phyloP scores from a whole-genome alignment of 1,284 basidiomycete species.

The Xerocomus amazonicus region DNA sequence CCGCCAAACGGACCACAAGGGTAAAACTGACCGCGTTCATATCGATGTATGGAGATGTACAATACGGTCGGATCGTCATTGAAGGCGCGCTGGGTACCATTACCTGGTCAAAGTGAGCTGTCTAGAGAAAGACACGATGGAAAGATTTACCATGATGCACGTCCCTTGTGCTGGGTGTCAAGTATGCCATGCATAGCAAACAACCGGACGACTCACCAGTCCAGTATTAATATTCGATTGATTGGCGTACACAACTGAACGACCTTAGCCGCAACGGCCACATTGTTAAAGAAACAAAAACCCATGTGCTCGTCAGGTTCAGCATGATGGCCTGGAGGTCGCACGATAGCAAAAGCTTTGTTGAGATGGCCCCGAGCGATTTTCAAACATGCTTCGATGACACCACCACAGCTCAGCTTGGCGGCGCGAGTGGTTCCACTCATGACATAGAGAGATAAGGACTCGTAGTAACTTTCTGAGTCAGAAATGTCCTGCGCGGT shows the following conservation, averaged over 20 bases:
- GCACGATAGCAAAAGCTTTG: constrained; percentile 92
- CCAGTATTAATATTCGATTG: constrained; percentile 86
- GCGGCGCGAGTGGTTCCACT: constrained; percentile 83
- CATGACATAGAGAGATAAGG: constrained; percentile 90
- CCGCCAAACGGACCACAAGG: constrained; percentile 89
- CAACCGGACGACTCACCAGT: constrained; percentile 69
- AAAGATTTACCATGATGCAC: constrained; percentile 81
- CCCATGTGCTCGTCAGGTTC: constrained; percentile 98
- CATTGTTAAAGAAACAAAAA: constrained; percentile 99
- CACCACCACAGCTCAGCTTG: constrained; percentile 88
- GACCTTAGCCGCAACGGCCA: constrained; percentile 86
- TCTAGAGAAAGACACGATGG: not conserved
- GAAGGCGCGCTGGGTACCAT: constrained; percentile 96
- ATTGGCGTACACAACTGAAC: constrained; percentile 66
- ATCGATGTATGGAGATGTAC: constrained; percentile 96
- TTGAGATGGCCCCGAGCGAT: constrained; percentile 81
- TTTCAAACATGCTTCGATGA: constrained; percentile 86
- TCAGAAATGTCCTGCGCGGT: constrained; percentile 68
- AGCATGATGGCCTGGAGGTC: constrained; percentile 97
- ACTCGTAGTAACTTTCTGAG: constrained; percentile 79
- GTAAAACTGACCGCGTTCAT: constrained; percentile 89
- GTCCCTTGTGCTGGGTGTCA: constrained; percentile 60
- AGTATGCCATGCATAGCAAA: constrained; percentile 3
- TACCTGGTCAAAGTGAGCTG: constrained; percentile 52
- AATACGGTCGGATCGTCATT: constrained; percentile 87